phyloP scores from a whole-genome alignment of 345 rosid species.

The Arabis alpina region DNA sequence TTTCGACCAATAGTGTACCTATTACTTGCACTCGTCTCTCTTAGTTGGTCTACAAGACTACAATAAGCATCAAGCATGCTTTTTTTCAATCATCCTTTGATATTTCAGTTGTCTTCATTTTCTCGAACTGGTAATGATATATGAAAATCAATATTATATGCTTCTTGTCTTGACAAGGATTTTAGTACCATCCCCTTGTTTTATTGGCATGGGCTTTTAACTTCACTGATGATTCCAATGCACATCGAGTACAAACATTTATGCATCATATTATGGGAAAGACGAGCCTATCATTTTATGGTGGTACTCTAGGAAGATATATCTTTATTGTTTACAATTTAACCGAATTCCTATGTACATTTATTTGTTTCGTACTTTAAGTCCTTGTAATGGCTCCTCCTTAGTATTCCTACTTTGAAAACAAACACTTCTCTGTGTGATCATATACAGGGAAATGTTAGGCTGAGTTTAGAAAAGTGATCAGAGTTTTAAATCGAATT shows the following conservation, averaged over 20 bases:
- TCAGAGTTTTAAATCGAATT: not conserved
- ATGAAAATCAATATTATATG: not conserved
- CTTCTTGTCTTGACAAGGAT: not conserved
- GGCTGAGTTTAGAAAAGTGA: not conserved
- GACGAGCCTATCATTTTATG: not conserved
- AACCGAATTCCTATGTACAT: not conserved
- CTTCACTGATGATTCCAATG: conserved; percentile 20
- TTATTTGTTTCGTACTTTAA: not conserved
- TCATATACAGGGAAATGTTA: not conserved
- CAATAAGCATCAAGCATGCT: no score
- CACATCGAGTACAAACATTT: not conserved
- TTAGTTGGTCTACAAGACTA: not conserved
- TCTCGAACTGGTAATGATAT: conserved; percentile 8
- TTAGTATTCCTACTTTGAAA: not conserved
- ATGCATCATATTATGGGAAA: no score
- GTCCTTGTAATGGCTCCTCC: not conserved
- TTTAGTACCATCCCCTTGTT: not conserved
- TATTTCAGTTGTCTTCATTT: conserved; percentile 1
- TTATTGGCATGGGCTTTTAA: conserved; percentile 10
- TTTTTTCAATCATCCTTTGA: not conserved
- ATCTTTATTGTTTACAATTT: not conserved
- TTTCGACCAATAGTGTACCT: not conserved
- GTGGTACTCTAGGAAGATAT: conserved; percentile 1
- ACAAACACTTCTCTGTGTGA: not conserved
- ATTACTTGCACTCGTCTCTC: not conserved